Conservation (phyloP, 2,329 filamentous ascomycete species). For the Aureobasidium sp. region DNA sequence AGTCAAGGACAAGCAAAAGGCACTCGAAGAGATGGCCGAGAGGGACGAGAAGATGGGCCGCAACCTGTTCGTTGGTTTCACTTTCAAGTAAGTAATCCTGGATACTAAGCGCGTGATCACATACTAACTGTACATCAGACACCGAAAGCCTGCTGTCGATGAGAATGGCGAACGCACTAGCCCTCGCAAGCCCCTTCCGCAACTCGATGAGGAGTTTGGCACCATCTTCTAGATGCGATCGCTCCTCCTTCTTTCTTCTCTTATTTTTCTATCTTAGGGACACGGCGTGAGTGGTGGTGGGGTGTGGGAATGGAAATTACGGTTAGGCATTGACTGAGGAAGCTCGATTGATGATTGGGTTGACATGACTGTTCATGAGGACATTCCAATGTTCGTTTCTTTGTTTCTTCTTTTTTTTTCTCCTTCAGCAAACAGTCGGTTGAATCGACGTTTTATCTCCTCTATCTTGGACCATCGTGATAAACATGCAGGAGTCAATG, state of each 20-base stretch:
- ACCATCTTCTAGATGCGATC: constrained; percentile 58
- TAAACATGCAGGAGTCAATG: neutral
- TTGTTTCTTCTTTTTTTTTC: neutral
- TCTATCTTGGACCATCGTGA: neutral
- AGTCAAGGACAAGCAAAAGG: constrained; percentile 93
- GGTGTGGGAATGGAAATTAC: neutral
- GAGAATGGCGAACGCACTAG: constrained; percentile 52
- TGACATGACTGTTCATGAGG: neutral
- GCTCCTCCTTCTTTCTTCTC: neutral
- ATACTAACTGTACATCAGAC: constrained; percentile 32
- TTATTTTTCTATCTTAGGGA: neutral
- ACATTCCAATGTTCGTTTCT: neutral
- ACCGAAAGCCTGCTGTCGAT: constrained; percentile 69
- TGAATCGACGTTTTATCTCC: neutral
- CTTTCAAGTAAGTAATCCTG: constrained; percentile 59
- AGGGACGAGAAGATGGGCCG: constrained; percentile 91
- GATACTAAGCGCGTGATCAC: neutral
- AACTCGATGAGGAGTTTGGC: constrained; percentile 61
- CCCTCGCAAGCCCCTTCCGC: constrained; percentile 73
- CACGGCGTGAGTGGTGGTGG: neutral
- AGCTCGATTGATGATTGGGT: neutral
- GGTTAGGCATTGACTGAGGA: neutral
- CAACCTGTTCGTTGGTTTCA: constrained; percentile 92
- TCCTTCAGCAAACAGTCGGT: neutral
- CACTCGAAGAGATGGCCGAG: constrained; percentile 88